Evolutionary conservation across 2,329 filamentous ascomycete species (phyloP).

Genomic region (Penicillium sp.): DNA sequence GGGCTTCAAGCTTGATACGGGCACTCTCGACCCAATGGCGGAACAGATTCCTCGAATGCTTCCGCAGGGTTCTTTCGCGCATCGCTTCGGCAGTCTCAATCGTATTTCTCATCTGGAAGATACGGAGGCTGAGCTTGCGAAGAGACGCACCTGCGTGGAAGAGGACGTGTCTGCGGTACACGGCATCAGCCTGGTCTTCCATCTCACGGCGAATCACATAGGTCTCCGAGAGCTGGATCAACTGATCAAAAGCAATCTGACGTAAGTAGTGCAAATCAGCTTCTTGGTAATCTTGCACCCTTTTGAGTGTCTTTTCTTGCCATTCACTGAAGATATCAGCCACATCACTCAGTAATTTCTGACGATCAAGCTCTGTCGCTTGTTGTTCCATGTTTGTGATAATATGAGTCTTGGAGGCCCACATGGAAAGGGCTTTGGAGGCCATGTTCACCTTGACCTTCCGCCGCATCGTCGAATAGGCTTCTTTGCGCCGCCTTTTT

Average conservation of each 20-base stretch:
- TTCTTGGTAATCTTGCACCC: constrained; percentile 37
- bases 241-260: constrained; percentile 39
- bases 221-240: constrained; percentile 41
- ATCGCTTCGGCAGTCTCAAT: constrained; percentile 56
- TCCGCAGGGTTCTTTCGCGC: constrained; percentile 54
- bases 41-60: constrained; percentile 58
- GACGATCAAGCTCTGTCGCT: constrained; percentile 39
- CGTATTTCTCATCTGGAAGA: constrained; percentile 57
- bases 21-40: constrained; percentile 56
- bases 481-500: constrained; percentile 56
- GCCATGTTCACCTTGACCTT: constrained; percentile 58
- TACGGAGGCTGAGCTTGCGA: constrained; percentile 59
- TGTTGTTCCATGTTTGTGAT: constrained; percentile 42
- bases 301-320: constrained; percentile 43
- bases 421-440: constrained; percentile 41
- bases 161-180: constrained; percentile 51
- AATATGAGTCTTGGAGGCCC: constrained; percentile 37
- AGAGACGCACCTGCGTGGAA: constrained; percentile 50
- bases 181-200: constrained; percentile 48
- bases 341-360: constrained; percentile 36
- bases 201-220: constrained; percentile 36
- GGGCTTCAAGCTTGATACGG: constrained; percentile 30
- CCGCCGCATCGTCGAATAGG: constrained; percentile 57
- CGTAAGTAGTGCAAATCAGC: constrained; percentile 42
- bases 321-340: constrained; percentile 44